Evolutionary conservation across 177 flowering plant genomes (phyloP).

Genomic region (Tripterygium wilfordii): DNA sequence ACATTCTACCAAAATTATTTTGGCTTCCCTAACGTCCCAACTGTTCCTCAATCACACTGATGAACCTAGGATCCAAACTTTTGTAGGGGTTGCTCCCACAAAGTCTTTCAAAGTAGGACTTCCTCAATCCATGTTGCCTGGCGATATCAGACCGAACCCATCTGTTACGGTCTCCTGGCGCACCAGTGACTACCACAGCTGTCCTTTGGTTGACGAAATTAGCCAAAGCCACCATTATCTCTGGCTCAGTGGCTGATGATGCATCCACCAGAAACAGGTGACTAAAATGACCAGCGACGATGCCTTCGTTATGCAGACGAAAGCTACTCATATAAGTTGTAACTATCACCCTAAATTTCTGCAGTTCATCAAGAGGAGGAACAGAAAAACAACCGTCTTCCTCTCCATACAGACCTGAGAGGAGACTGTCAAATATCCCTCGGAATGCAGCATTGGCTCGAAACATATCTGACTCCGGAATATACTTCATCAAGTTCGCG

Average conservation of each 20-base stretch:
- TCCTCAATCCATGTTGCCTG: constrained; percentile 23
- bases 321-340: constrained; percentile 39
- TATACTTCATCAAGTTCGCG: constrained; percentile 14
- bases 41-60: constrained; percentile 2
- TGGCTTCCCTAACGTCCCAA: too few relatives aligned
- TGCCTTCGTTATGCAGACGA: constrained; percentile 29
- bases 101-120: constrained; percentile 45
- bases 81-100: constrained; percentile 12
- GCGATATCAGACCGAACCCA: constrained; percentile 34
- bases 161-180: constrained; percentile 8
- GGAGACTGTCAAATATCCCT: constrained; percentile 25
- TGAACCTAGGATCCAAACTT: constrained; percentile 9
- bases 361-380: constrained; percentile 27
- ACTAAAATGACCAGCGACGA: constrained; percentile 37
- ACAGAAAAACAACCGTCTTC: constrained; percentile 37
- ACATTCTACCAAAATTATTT: too few relatives aligned
- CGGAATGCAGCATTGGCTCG: constrained; percentile 50
- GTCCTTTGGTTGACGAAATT: constrained; percentile 27
- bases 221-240: constrained; percentile 26
- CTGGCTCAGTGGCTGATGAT: constrained; percentile 40
- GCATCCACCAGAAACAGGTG: constrained; percentile 47
- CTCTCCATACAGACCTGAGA: constrained; percentile 18
- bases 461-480: constrained; percentile 32
- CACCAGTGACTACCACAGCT: constrained; percentile 32
- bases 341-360: constrained; percentile 22